Conservation (phyloP, 2,329 filamentous ascomycete genomes). For the Metarhizium humberi region DNA sequence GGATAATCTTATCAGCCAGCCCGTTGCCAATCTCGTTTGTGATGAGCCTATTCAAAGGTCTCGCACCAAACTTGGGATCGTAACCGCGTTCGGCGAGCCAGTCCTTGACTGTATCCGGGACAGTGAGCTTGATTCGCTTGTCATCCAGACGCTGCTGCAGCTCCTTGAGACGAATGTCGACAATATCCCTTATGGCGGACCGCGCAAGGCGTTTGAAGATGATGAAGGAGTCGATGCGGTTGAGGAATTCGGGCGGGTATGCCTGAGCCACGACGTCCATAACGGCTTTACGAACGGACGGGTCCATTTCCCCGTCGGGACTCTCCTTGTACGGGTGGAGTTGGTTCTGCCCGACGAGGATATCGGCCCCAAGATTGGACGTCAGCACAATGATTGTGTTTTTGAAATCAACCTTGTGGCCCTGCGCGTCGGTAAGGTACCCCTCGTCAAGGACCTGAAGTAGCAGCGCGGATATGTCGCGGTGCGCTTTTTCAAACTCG, state of each 20-base stretch:
- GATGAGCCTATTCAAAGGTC: conserved; percentile 85
- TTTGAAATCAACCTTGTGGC: conserved; percentile 92
- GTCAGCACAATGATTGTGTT: conserved; percentile 96
- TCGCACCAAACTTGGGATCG: conserved; percentile 81
- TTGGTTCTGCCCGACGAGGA: conserved; percentile 69
- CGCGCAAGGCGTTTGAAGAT: conserved; percentile 81
- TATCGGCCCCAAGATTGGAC: conserved; percentile 87
- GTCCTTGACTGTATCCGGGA: conserved; percentile 61
- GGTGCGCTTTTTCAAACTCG: conserved; percentile 95
- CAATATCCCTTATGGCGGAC: conserved; percentile 76
- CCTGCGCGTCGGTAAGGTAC: conserved; percentile 89
- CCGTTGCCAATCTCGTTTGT: conserved; percentile 82
- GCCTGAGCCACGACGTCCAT: conserved; percentile 73
- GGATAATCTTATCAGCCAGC: conserved; percentile 85
- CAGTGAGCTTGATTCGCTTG: conserved; percentile 67
- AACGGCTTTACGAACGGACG: conserved; percentile 66
- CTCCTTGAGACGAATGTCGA: conserved; percentile 83
- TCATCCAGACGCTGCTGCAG: conserved; percentile 77
- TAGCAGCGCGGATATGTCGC: conserved; percentile 84
- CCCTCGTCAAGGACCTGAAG: conserved; percentile 94
- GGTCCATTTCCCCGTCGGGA: conserved; percentile 58
- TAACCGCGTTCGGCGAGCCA: conserved; percentile 90
- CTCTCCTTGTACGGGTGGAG: conserved; percentile 54
- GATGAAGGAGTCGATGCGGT: conserved; percentile 94
- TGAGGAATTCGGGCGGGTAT: conserved; percentile 90